Evolutionary conservation across 345 rosid species (phyloP), one percentile per base, ranked within the genome.

Genomic region (Raphanus sativus): DNA sequence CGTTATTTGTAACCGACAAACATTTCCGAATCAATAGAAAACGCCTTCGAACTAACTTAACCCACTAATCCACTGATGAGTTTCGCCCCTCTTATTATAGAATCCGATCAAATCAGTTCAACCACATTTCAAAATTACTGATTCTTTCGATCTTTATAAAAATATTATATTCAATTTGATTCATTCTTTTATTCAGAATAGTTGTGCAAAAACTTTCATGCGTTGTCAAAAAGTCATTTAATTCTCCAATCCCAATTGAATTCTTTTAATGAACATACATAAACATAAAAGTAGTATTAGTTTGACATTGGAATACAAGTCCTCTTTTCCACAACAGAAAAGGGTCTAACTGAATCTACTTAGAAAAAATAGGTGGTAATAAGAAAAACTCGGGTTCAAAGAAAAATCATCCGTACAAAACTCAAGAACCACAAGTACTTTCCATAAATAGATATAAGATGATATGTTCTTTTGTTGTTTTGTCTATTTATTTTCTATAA

Each of bases 311-410:
- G 17, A 36, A 48, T 26, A 8, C 13, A 29, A 8, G 5, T 67
- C 30, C 48, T 12, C 25, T 15, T 36, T 21, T 3, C 11, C 25
- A 62, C 25, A 34, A n/a, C 32, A 7, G 61, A 30, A 36, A 40
- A 26, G 2, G 28, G 59, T 50, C 65, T n/a, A 2, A 24, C 3
- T 28, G 65, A 76, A 65, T 72, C 9, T 16, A 48, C 36, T 1
- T 25, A 16, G n/a, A n/a, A 61, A 16, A 25, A 13, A 10, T 28
- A 30, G 61, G 69, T 64, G 82, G 75, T 34, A 56, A 64, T 10
- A 79, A 69, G 79, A 58, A 69, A 80, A 80, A 8, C 56, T 25
- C 50, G 82, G 78, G 42, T 67, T 70, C 36, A 42, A 63, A 24
- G 24, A 69, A 79, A 74, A 29, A 50, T 52, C 33, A 73, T 4